A percentile compares a stretch with the other conserved stretches of the same genome.
Evolutionary conservation across 257 asterid species (phyloP).

Genomic region (Gentiana straminea): DNA sequence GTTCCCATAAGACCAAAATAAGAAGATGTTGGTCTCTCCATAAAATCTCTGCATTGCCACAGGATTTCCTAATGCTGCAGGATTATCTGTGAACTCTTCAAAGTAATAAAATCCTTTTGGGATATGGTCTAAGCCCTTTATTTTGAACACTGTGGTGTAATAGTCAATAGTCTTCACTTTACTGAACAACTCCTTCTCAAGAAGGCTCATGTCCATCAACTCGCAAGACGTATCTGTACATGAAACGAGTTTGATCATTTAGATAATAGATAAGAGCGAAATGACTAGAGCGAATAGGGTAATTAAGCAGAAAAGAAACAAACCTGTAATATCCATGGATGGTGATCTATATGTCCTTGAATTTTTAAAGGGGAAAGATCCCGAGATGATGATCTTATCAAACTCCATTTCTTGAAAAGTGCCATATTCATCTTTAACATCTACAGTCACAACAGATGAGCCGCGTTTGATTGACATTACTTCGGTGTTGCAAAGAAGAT

Average conservation of each 20-base stretch:
- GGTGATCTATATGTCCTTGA: slow-evolving; percentile 44
- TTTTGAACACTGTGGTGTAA: slow-evolving; percentile 62
- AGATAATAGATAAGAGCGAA: neutral
- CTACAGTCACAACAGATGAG: slow-evolving; percentile 14
- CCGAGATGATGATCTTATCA: slow-evolving; percentile 59
- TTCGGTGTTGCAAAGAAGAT: slow-evolving; percentile 40
- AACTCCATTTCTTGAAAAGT: slow-evolving; percentile 28
- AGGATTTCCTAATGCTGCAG: slow-evolving; percentile 53
- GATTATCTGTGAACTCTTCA: slow-evolving; percentile 59
- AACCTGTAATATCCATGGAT: slow-evolving; percentile 20
- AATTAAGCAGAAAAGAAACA: neutral
- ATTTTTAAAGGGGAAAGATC: slow-evolving; percentile 48
- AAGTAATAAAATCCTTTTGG: slow-evolving; percentile 70
- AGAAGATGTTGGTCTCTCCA: slow-evolving; percentile 40
- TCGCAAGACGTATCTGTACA: slow-evolving; percentile 25
- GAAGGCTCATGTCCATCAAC: slow-evolving; percentile 36
- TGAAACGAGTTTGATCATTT: neutral
- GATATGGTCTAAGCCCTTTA: slow-evolving; percentile 53
- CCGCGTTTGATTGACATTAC: slow-evolving; percentile 38
- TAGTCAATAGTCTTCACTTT: slow-evolving; percentile 64
- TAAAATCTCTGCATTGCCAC: slow-evolving; percentile 71
- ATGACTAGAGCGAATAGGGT: too few relatives aligned
- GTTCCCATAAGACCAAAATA: slow-evolving; percentile 79
- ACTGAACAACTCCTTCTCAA: slow-evolving; percentile 49
- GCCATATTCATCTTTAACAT: slow-evolving; percentile 22